Evolutionary conservation across 2,329 filamentous ascomycete species (phyloP).

Genomic region (Trichophyton schoenleinii): DNA sequence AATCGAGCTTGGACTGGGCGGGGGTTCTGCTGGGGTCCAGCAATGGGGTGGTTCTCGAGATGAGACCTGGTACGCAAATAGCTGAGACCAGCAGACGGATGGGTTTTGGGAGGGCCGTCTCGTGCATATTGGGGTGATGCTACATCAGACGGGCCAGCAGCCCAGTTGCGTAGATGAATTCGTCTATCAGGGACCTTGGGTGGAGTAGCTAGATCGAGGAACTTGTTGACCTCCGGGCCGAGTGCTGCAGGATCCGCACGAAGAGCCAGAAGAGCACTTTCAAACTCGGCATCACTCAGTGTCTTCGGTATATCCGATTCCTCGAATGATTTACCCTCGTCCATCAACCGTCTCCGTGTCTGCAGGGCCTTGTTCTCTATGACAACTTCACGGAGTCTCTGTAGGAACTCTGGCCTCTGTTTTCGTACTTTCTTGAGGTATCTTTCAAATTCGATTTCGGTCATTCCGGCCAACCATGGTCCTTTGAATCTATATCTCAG

Average conservation of each 20-base stretch:
- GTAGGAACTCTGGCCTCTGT: constrained; percentile 29
- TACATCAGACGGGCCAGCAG: constrained; percentile 24
- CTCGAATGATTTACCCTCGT: constrained; percentile 28
- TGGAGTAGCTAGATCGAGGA: constrained; percentile 43
- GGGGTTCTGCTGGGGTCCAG: constrained; percentile 44
- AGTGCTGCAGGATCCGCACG: constrained; percentile 35
- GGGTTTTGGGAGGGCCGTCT: constrained; percentile 46
- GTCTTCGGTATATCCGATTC: constrained; percentile 17
- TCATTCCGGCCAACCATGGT: constrained; percentile 47
- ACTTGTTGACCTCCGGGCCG: constrained; percentile 40
- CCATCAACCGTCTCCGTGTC: constrained; percentile 27
- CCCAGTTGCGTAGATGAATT: constrained; percentile 25
- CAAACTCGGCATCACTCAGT: constrained; percentile 35
- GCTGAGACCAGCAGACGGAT: constrained; percentile 52
- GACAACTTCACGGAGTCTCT: constrained; percentile 26
- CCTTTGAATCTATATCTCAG: constrained; percentile 46
- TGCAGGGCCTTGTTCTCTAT: constrained; percentile 24
- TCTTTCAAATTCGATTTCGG: constrained; percentile 41
- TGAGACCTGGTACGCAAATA: constrained; percentile 46
- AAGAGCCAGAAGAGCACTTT: constrained; percentile 34
- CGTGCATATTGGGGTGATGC: constrained; percentile 33
- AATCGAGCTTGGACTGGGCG: constrained; percentile 47
- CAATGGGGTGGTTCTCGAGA: constrained; percentile 47
- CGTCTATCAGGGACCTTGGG: constrained; percentile 27
- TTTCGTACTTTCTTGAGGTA: constrained; percentile 38